Base-by-base conservation (phyloP, 1,284 basidiomycete species). In the Pascua sp. region DNA sequence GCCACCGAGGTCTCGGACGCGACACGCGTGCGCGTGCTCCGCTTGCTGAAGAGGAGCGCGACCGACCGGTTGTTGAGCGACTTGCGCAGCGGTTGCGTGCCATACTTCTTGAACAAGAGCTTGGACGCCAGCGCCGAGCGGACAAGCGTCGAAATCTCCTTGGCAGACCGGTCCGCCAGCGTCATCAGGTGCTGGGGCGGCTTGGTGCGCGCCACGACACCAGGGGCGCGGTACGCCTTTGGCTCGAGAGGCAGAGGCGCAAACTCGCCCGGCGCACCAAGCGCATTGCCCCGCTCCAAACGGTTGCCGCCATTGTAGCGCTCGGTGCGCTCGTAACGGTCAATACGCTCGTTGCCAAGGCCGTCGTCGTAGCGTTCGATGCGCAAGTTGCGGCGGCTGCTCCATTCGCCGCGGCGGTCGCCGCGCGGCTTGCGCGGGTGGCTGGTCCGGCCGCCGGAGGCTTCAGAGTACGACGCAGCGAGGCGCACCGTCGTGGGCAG, bases 1-100 rank as follows among this genome's bases (percentile, higher is more conserved):
- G 81, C 71, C 0, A 86, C 79, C 15, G 89, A 84, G 0, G 91
- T 93, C 78, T 98, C 96, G 16, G 88, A 87, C 2, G 91, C 85
- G 11, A 98, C 80, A 15, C 96, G 85, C 1, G 96, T 98, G 47
- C 96, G 84, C 0, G 95, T 98, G 69, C 88, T 91, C 44, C 95
- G 85, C 75, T 98, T 98, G 17, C 85, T 88, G 75, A 98, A 98
- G 46, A 98, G 77, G 57, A 98, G 79, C 0, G 93, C 95, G 58
- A 98, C 83, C 0, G 89, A 85, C 75, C 93, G 91, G 72, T 84
- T 84, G 64, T 84, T 83, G 5, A 96, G 80, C 2, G 85, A 85
- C 71, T 88, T 51, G 8, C 38, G 50, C 32, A 74, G 17, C 0
- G 55, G 16, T 0, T 5, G n/a, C 1, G 60, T 47, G 12, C 54